Evolutionary conservation across 768 basidiomycete species (phyloP), one percentile per base, ranked within the genome.

Genomic region (Auricularia cornea): DNA sequence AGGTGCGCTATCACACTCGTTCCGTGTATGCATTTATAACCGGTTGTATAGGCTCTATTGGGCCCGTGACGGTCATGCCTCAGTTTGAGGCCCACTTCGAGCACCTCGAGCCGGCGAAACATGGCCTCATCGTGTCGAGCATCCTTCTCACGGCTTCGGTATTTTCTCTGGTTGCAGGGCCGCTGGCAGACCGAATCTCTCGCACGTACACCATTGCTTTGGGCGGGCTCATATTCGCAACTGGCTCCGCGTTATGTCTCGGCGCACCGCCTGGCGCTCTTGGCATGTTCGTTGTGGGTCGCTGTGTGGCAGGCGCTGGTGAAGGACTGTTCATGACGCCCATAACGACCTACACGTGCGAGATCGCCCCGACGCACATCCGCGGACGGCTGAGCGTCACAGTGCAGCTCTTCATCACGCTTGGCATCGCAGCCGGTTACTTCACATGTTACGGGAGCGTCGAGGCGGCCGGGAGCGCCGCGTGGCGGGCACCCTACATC

Each of bases 271-370:
- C 3, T 67, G 65, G 20, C 66, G 64, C 57, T 3, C 72, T 82
- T 6, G 66, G 72, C 14, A 68, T 76, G 62, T 70, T 84, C 31
- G 72, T 82, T 31, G 70, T 78, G 30, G 82, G 78, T 1, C 72
- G 82, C 14, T 75, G 79, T 20, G 69, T 83, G 56, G 77, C 80
- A 1, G 82, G 81, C 0, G 64, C 77, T 1, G 79, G 78, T 20
- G 76, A 83, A 66, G 81, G 81, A 16, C 69, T 81, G 14, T 80
- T 79, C 65, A 71, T 80, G 51, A 77, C 77, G 1, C 74, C 77
- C 6, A 72, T 76, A 60, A 79, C 77, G 1, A 40, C 30, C 18
- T 78, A 77, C 60, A 68, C 72, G 1, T 73, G 74, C 62, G 79
- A 81, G 66, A 77, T 79, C 23, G 74, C 79, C 20, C 79, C 80